Percentiles rank a stretch among this genome's conserved stretches.
Evolutionary conservation across 805 yeast species (phyloP).

Genomic region (Cyberlindnera samutprakarnensis): DNA sequence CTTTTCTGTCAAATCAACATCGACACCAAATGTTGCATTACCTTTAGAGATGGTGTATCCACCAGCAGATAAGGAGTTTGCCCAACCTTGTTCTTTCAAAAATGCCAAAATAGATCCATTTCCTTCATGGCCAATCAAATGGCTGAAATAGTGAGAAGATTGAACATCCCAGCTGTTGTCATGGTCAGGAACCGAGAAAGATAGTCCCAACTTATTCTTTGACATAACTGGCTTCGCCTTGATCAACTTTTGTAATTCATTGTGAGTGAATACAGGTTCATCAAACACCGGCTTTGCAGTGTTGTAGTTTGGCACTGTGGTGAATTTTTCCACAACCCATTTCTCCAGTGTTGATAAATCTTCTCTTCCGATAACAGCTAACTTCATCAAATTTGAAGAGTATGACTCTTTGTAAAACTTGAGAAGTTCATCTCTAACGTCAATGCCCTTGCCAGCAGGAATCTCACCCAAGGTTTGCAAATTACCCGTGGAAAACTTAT

Average conservation of each 20-base stretch:
- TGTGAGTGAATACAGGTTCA: slow-evolving; percentile 38
- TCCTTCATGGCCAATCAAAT: slow-evolving; percentile 89
- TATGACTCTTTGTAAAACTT: slow-evolving; percentile 67
- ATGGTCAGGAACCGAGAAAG: slow-evolving; percentile 76
- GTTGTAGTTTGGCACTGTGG: slow-evolving; percentile 45
- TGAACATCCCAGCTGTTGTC: slow-evolving; percentile 56
- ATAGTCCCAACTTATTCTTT: slow-evolving; percentile 53
- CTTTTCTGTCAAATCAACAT: slow-evolving; percentile 64
- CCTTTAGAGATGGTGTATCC: slow-evolving; percentile 58
- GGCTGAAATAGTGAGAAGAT: slow-evolving; percentile 69
- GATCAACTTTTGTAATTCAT: slow-evolving; percentile 46
- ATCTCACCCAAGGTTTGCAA: slow-evolving; percentile 58
- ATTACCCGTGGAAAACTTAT: slow-evolving; percentile 89
- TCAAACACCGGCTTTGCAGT: slow-evolving; percentile 29
- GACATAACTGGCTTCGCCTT: slow-evolving; percentile 82
- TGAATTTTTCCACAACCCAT: slow-evolving; percentile 65
- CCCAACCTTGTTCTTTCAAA: slow-evolving; percentile 72
- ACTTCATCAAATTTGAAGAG: slow-evolving; percentile 83
- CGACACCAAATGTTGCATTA: slow-evolving; percentile 58
- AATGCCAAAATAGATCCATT: slow-evolving; percentile 71
- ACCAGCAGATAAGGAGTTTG: slow-evolving; percentile 72
- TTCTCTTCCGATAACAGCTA: slow-evolving; percentile 81
- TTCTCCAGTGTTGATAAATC: slow-evolving; percentile 59
- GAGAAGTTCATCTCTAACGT: slow-evolving; percentile 75
- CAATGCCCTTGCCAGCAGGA: slow-evolving; percentile 53